phyloP scores from a whole-genome alignment of 768 basidiomycete genomes.

The Pluteus cervinus region DNA sequence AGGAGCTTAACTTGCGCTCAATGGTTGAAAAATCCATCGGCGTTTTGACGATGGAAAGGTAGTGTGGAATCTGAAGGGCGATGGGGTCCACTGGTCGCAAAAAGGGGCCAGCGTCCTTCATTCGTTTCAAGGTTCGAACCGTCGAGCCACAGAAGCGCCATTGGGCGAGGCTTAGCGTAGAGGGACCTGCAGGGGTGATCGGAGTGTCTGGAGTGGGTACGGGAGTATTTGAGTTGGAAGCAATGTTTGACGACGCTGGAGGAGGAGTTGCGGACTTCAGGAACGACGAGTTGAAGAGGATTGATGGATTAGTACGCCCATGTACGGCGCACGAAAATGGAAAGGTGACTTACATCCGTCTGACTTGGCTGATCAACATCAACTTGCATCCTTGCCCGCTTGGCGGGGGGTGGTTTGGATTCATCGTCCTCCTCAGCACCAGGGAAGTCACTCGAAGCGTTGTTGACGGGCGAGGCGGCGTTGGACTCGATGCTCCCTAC shows the following conservation, averaged over 20 bases:
- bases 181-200: slow-evolving; percentile 14
- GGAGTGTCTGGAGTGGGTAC: slow-evolving; percentile 15
- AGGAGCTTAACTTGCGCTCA: slow-evolving; percentile 78
- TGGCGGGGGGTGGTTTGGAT: slow-evolving; percentile 71
- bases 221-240: slow-evolving; percentile 27
- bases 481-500: slow-evolving; percentile 28
- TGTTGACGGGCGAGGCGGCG: slow-evolving; percentile 28
- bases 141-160: slow-evolving; percentile 75
- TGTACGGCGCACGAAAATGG: slow-evolving; percentile 43
- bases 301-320: slow-evolving; percentile 47
- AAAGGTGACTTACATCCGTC: slow-evolving; percentile 55
- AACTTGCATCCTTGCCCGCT: slow-evolving; percentile 70
- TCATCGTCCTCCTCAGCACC: too few species aligned
- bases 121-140: slow-evolving; percentile 77
- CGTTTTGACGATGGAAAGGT: slow-evolving; percentile 75
- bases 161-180: slow-evolving; percentile 61
- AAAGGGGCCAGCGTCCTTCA: slow-evolving; percentile 81
- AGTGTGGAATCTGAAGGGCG: slow-evolving; percentile 81
- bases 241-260: slow-evolving; percentile 53
- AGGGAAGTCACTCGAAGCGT: slow-evolving; percentile 25
- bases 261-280: slow-evolving; percentile 74
- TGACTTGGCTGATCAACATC: slow-evolving; percentile 72
- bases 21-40: slow-evolving; percentile 96
- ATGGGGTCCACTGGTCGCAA: slow-evolving; percentile 84
- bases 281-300: slow-evolving; percentile 23